Percentiles rank a stretch among this genome's conserved stretches.
Conservation (phyloP, 2,329 filamentous ascomycete genomes). For the Fusarium mexicanum region DNA sequence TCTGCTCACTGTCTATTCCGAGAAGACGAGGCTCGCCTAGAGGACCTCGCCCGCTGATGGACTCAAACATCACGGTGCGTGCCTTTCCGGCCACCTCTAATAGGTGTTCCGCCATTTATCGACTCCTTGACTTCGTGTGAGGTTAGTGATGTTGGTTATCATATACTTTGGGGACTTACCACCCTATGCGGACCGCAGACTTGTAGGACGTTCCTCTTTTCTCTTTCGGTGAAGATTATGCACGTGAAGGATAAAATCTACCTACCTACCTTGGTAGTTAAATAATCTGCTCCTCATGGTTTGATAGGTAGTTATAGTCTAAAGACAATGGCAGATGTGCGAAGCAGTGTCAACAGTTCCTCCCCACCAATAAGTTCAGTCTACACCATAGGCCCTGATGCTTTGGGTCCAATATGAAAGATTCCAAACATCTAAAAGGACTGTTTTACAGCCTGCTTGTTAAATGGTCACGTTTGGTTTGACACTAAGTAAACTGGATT, state of each 20-base stretch:
- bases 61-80: background rate
- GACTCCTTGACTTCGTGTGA: background rate
- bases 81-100: background rate
- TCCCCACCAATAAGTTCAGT: background rate
- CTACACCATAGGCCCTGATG: background rate
- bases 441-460: background rate
- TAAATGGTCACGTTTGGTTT: background rate
- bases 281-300: background rate
- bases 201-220: background rate
- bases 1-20: background rate
- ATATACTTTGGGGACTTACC: background rate
- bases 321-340: background rate
- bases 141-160: background rate
- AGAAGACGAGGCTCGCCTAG: background rate
- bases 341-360: background rate
- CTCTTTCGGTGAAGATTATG: background rate
- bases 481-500: background rate
- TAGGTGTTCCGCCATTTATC: background rate
- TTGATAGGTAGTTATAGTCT: background rate
- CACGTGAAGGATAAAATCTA: background rate
- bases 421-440: background rate
- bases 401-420: background rate
- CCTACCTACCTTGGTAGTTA: background rate
- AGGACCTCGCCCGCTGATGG: background rate
- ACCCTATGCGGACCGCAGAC: background rate